Base-by-base conservation (phyloP, 1,284 basidiomycete genomes). In the Puccinia horiana region DNA sequence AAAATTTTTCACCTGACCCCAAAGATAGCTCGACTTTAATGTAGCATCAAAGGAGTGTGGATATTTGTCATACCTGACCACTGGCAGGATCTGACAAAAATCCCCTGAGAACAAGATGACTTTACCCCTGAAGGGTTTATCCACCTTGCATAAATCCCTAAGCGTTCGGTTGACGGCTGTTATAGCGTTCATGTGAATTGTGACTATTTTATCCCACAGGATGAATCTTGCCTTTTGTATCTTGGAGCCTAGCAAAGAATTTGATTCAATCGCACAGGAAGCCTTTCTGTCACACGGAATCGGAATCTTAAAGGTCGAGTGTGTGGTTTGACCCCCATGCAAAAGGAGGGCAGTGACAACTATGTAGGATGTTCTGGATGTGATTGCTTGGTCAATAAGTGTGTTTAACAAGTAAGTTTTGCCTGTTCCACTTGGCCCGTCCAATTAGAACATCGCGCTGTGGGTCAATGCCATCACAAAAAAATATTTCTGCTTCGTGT, bases 401-500 rank as follows among this genome's bases (percentile, higher is more conserved):
- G 88, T 87, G 11, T 88, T 89, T 82, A 88, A 88, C 0, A 90
- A 63, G 85, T 87, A 90, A 0, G 89, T 90, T 83, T 90, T 91
- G 2, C 89, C 89, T 83, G 58, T 35, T n/a, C 58, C 58, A 1
- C 58, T 32, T 16, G 58, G 58, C 12, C 58, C 58, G 32, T 63
- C 58, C 29, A 63, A 32, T 1, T 5, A 9, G 2, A 2, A 83
- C 37, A n/a, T n/a, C n/a, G n/a, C n/a, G n/a, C n/a, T n/a, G n/a
- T n/a, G n/a, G n/a, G n/a, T n/a, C n/a, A n/a, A n/a, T n/a, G n/a
- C n/a, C n/a, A n/a, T 37, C 3, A 11, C 4, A 5, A 4, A 23
- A 8, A 4, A 14, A 20, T 12, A 20, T 56, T 9, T 26, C 8
- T 9, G 54, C n/a, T n/a, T n/a, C 9, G 8, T 56, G 8, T 56